Conservation (phyloP, 495 filamentous ascomycete species). For the Trichoderma parareesei region DNA sequence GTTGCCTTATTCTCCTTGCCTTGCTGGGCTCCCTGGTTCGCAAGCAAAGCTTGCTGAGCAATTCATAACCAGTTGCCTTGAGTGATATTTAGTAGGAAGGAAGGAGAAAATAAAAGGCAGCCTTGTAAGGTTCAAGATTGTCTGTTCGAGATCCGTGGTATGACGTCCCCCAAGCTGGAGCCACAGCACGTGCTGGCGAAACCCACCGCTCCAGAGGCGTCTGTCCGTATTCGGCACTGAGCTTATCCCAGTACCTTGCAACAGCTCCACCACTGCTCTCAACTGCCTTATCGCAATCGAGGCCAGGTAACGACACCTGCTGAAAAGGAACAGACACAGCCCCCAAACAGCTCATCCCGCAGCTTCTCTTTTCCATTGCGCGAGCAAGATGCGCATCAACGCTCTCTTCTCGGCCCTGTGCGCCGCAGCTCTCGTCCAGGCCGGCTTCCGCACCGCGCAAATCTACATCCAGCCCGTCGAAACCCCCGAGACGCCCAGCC, state of each 20-base stretch:
- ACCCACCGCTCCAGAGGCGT: not conserved
- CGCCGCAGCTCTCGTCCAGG: constrained; percentile 21
- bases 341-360: not conserved
- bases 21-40: not conserved
- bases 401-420: constrained; percentile 25
- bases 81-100: too few relatives aligned
- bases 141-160: not conserved
- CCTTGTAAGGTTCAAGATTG: too few relatives aligned
- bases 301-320: not conserved
- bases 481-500: constrained; percentile 22
- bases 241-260: not conserved
- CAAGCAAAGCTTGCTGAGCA: too few relatives aligned
- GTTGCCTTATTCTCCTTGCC: not conserved
- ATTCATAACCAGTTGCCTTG: too few relatives aligned
- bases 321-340: not conserved
- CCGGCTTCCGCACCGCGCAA: constrained; percentile 23
- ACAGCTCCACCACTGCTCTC: not conserved
- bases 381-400: constrained; percentile 19
- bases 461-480: constrained; percentile 40
- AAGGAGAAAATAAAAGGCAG: too few relatives aligned
- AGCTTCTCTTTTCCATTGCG: constrained; percentile 11
- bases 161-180: not conserved
- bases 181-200: constrained; percentile 1
- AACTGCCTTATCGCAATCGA: constrained; percentile 2
- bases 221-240: not conserved